Conservation (phyloP, 176 grass and related monocot species). For the Eleusine coracana region DNA sequence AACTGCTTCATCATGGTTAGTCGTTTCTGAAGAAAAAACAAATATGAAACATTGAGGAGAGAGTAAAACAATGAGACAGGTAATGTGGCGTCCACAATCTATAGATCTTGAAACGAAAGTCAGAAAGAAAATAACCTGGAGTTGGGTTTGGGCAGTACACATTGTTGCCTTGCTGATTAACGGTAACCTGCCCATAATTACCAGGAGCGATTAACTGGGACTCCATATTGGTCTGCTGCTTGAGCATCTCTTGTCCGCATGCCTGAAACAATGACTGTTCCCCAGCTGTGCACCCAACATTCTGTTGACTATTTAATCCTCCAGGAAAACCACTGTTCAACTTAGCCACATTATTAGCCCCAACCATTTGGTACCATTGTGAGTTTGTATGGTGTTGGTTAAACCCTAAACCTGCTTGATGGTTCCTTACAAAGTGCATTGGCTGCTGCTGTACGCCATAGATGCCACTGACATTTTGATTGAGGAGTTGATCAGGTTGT, state of each 20-base stretch:
- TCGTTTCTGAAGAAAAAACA: constrained; percentile 1
- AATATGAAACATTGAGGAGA: neutral
- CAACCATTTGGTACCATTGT: neutral
- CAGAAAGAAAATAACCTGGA: constrained; percentile 22
- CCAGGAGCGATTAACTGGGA: neutral
- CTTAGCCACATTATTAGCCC: neutral
- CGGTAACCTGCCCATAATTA: neutral
- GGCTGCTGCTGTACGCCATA: neutral
- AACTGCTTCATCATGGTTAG: neutral
- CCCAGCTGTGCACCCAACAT: neutral
- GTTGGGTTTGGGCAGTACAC: neutral
- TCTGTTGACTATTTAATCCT: constrained; percentile 20
- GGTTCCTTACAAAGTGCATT: neutral
- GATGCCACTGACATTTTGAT: neutral
- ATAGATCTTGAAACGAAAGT: neutral
- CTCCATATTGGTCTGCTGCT: neutral
- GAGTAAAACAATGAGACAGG: neutral
- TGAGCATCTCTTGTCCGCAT: neutral
- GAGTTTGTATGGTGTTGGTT: constrained; percentile 1
- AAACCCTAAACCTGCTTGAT: neutral
- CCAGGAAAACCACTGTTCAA: constrained; percentile 2
- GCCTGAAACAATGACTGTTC: no score
- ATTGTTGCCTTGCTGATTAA: constrained; percentile 14
- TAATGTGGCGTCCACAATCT: neutral
- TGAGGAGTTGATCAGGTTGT: neutral